Evolutionary conservation across 176 grass and related monocot genomes (phyloP), one percentile per base, ranked within the genome.

Genomic region (Calamus simplicifolius): DNA sequence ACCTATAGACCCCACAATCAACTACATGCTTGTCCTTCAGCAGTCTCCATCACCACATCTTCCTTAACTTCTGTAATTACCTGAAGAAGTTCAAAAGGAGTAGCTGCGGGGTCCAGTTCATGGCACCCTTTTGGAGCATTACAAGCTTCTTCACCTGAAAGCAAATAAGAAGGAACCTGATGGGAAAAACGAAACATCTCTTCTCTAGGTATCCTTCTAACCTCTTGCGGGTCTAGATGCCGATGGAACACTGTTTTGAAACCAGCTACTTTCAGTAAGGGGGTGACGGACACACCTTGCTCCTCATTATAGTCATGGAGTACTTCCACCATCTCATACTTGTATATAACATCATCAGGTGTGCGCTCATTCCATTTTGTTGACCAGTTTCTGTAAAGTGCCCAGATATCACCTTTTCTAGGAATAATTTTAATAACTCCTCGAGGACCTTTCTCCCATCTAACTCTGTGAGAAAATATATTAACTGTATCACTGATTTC

Each of bases 151-250:
- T 86, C 82, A 23, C 87, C 87, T 16, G 82, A 86, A 25, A 91
- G 82, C 53, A 82, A 19, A 17, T 79, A 71, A 56, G 79, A 83
- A 62, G 87, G 87, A 52, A 91, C 83, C 43, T 73, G 68, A 69
- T 90, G 87, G 14, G 82, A 90, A 62, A 90, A 90, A 17, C 82
- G 74, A 69, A 90, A 90, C 76, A 90, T 75, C 70, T 90, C 82
- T 59, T 80, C 87, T 58, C 69, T 85, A 6, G 79, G 69, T 29
- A 90, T 80, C 49, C 55, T 82, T 61, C 63, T 90, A 13, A 70
- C 71, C 38, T 70, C 74, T 49, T 54, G 61, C 13, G 57, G 30
- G 59, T 76, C 75, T 29, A 61, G 62, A 17, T 74, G 79, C 18
- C 79, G 50, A 16, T 69, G 75, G 52, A 85, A 90, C 4, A 90